Conservation (phyloP, 1,284 basidiomycete species). For the Malassezia sp. region DNA sequence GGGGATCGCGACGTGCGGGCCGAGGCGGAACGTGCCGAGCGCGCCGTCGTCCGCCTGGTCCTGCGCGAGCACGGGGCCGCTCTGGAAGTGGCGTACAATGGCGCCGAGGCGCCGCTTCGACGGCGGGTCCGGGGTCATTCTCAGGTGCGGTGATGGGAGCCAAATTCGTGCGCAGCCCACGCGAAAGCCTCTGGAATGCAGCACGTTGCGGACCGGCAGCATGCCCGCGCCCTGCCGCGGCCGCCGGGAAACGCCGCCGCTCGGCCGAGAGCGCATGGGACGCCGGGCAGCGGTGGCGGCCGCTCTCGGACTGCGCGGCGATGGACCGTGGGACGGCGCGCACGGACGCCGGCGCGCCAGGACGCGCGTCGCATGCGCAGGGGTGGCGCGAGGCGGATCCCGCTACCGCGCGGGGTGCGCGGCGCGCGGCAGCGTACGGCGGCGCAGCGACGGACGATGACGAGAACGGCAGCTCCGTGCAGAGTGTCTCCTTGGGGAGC, state of each 20-base stretch:
- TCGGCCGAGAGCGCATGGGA: slow-evolving; percentile 1
- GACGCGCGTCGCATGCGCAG: not conserved
- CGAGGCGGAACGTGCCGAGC: slow-evolving; percentile 35
- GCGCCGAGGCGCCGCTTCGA: not conserved
- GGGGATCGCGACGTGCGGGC: slow-evolving; percentile 38
- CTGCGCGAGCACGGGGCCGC: not conserved
- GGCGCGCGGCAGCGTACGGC: not conserved
- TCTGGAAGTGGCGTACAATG: slow-evolving; percentile 7
- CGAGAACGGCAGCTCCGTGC: not conserved
- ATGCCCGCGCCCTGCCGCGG: not conserved
- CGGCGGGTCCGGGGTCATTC: not conserved
- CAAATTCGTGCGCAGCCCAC: no score
- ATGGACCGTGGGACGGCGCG: slow-evolving; percentile 1
- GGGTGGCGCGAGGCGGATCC: no score
- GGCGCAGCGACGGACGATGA: not conserved
- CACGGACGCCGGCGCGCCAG: not conserved
- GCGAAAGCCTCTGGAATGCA: no score
- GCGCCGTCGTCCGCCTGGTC: not conserved
- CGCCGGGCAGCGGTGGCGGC: not conserved
- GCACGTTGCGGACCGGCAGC: not conserved
- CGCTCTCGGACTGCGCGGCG: not conserved
- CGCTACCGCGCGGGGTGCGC: no score
- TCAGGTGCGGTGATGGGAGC: no score
- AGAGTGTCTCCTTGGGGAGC: no score
- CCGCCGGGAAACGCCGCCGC: not conserved